Base-by-base conservation (phyloP, 306 rosid species). In the Rosa persica region DNA sequence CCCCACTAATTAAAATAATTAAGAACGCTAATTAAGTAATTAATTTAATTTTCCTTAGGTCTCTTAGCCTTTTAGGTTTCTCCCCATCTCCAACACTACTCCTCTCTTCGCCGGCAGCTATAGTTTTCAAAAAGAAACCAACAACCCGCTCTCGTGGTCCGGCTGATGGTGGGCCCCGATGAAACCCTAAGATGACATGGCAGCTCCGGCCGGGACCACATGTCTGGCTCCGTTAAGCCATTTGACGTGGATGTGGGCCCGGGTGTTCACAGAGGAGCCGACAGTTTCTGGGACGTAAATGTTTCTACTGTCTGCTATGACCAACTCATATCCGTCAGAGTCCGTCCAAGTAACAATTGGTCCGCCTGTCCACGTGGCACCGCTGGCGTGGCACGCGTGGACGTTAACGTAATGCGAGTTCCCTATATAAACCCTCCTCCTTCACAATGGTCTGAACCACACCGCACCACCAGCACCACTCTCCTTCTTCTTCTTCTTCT, bases 71-170 rank as follows among this genome's bases (percentile, higher is more conserved):
- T 62, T 12, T 34, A 17, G 70, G 6, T 7, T 6, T 52, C 17
- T 17, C 80, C 74, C 0, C 25, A 38, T 67, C 12, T 22, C 66
- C 80, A 77, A 51, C 74, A 77, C 39, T 0, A 48, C 39, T 5
- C 12, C 55, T 62, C 46, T 15, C 48, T n/a, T 25, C 87, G 93
- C 92, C 95, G 89, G 95, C 93, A 78, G 79, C 84, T 23, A 78
- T 88, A 89, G 70, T 75, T 80, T 60, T 22, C 90, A 15, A 39
- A 71, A 61, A 73, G 48, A 42, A 34, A 27, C 64, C 67, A 85
- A 83, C 95, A 82, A 73, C 51, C 40, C 79, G 74, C 73, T 75
- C 60, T 86, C 86, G 82, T 83, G 89, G 87, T 80, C 82, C 78
- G 74, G 90, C 83, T 84, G 88, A 78, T 65, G 55, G 57, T 54